A percentile compares a stretch with the other conserved stretches of the same genome.
These are phyloP conservation scores for Larix sibirica DNA, from an alignment of 83 land plant genomes.

Conservation along the genomic window DNA sequence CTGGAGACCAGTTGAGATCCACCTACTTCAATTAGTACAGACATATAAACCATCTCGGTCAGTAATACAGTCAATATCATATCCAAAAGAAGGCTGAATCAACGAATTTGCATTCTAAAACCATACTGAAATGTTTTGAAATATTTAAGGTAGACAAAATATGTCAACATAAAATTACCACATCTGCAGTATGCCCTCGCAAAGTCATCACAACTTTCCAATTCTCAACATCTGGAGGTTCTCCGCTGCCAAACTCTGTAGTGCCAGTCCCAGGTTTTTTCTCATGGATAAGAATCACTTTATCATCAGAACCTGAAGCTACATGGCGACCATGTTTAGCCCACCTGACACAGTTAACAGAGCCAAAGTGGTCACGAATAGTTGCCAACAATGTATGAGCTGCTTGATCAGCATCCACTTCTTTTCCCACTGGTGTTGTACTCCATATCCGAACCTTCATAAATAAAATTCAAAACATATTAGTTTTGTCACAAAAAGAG, in stretches of 20 bases:
- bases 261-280: constrained; percentile 92
- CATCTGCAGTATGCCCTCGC: constrained; percentile 98
- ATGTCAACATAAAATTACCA: constrained; percentile 60
- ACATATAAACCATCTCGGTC: constrained; percentile 5
- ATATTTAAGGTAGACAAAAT: neutral
- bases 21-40: constrained; percentile 85
- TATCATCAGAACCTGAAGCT: constrained; percentile 98
- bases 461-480: neutral
- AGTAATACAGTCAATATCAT: neutral
- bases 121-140: neutral
- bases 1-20: constrained; percentile 99
- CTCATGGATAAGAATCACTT: constrained; percentile 84
- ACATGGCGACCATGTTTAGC: constrained; percentile 83
- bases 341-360: constrained; percentile 99
- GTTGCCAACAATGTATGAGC: constrained; percentile 76
- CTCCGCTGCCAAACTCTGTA: constrained; percentile 98
- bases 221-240: constrained; percentile 97
- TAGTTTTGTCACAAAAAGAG: too few species aligned
- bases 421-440: constrained; percentile 64
- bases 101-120: neutral
- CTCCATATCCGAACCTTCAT: constrained; percentile 94
- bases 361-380: constrained; percentile 93
- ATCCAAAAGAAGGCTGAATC: neutral
- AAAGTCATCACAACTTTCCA: constrained; percentile 95
- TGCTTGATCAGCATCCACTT: constrained; percentile 45